These are phyloP conservation scores for Epichloe brachyelytri DNA, from an alignment of 2,329 filamentous ascomycete species.

Conservation along the genomic window DNA sequence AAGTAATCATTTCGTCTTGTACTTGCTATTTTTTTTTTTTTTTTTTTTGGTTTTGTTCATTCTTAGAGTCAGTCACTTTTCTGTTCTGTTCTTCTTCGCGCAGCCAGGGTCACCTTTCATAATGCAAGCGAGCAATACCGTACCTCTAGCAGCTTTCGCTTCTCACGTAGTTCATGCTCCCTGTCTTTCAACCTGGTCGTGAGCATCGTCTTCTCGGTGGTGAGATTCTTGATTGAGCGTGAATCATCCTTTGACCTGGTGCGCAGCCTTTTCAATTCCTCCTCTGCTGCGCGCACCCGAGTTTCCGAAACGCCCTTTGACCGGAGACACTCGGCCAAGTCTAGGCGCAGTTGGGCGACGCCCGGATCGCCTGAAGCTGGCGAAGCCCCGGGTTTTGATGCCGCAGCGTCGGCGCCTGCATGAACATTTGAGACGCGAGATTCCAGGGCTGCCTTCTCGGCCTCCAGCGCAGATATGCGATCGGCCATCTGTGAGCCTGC, in stretches of 20 bases:
- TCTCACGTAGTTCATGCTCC: constrained; percentile 74
- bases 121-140: not conserved
- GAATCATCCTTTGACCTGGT: constrained; percentile 45
- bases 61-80: not conserved
- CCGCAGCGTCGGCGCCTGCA: constrained; percentile 4
- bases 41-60: not conserved
- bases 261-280: constrained; percentile 52
- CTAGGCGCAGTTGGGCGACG: constrained; percentile 44
- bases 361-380: constrained; percentile 17
- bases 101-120: too few species aligned
- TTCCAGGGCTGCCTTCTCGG: constrained; percentile 36
- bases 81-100: not conserved
- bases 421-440: constrained; percentile 15
- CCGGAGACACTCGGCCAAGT: constrained; percentile 65
- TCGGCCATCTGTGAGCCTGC: constrained; percentile 54
- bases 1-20: constrained; percentile 82
- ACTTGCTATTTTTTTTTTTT: constrained; percentile 43
- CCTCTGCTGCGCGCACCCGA: constrained; percentile 47
- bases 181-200: constrained; percentile 60
- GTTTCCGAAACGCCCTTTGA: constrained; percentile 56
- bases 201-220: constrained; percentile 47
- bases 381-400: constrained; percentile 6
- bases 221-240: constrained; percentile 47
- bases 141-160: constrained; percentile 70
- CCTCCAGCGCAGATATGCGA: constrained; percentile 50